Evolutionary conservation across 352 stramenopile species (phyloP).

Genomic region (Phytophthora agathidicida): DNA sequence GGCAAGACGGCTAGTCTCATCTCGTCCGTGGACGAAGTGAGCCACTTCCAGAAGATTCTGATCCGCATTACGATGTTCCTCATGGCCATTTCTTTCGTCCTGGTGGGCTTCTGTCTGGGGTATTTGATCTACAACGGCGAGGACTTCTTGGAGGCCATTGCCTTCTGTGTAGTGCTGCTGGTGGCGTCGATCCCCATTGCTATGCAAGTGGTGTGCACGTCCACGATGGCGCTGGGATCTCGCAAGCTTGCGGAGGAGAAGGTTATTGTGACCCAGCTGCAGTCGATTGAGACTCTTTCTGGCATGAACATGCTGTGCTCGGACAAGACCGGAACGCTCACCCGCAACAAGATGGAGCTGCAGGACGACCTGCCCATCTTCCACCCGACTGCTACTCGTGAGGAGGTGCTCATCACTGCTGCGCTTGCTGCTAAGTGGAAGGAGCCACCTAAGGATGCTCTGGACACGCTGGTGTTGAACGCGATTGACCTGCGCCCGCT

Average conservation of each 20-base stretch:
- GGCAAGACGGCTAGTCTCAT: constrained; percentile 88
- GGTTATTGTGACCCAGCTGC: constrained; percentile 92
- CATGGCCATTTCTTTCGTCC: constrained; percentile 83
- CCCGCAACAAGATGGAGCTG: constrained; percentile 94
- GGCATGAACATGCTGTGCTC: constrained; percentile 95
- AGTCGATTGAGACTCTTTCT: constrained; percentile 93
- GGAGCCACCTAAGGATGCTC: constrained; percentile 91
- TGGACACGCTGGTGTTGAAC: constrained; percentile 93
- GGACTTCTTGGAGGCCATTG: constrained; percentile 76
- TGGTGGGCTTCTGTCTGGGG: constrained; percentile 89
- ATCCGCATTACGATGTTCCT: constrained; percentile 93
- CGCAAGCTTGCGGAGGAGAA: constrained; percentile 91
- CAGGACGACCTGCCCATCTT: constrained; percentile 93
- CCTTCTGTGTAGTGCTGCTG: constrained; percentile 91
- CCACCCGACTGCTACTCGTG: constrained; percentile 72
- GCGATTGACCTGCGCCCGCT: constrained; percentile 85
- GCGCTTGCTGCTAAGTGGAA: constrained; percentile 95
- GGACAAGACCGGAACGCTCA: constrained; percentile 97
- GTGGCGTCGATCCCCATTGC: constrained; percentile 94
- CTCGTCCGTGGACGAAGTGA: constrained; percentile 69
- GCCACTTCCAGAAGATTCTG: constrained; percentile 93
- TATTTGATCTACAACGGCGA: constrained; percentile 89
- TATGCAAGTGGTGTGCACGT: constrained; percentile 93
- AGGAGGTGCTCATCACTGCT: constrained; percentile 91
- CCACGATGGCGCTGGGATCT: constrained; percentile 93